phyloP scores from a whole-genome alignment of 306 rosid species.

The Chamaecrista fasciculata region DNA sequence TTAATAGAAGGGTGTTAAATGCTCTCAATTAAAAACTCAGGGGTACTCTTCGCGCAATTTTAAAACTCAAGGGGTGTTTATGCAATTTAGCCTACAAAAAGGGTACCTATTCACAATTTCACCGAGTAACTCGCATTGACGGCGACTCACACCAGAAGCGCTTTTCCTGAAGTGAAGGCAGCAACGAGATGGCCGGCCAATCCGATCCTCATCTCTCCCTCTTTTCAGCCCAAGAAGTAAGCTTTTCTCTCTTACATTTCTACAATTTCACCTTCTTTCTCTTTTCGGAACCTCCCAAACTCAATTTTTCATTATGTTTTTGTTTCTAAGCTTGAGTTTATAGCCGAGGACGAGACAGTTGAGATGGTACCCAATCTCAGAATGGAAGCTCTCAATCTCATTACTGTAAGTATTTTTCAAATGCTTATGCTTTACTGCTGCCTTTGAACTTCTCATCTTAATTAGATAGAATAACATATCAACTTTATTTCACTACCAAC shows the following conservation, averaged over 20 bases:
- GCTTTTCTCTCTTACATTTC: neutral
- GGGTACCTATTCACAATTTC: too few relatives aligned
- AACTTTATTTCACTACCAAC: slow-evolving; percentile 18
- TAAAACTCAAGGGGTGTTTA: too few relatives aligned
- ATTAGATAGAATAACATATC: neutral
- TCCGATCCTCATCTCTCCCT: slow-evolving; percentile 37
- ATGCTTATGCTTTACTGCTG: neutral
- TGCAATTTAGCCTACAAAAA: too few relatives aligned
- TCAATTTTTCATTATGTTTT: neutral
- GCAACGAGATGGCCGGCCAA: slow-evolving; percentile 46
- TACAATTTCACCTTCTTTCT: neutral
- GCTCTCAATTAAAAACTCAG: too few relatives aligned
- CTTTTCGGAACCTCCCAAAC: neutral
- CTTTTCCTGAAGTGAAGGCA: too few relatives aligned
- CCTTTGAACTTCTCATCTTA: neutral
- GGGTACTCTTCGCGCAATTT: too few relatives aligned
- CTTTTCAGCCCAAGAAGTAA: slow-evolving; percentile 51
- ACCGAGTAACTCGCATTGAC: too few relatives aligned
- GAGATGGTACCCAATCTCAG: slow-evolving; percentile 83
- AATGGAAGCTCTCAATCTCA: slow-evolving; percentile 74
- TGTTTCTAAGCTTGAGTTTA: slow-evolving; percentile 68
- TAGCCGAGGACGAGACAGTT: slow-evolving; percentile 73
- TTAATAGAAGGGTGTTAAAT: too few relatives aligned
- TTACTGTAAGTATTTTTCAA: slow-evolving; percentile 52
- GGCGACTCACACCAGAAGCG: too few relatives aligned